Percentiles rank a stretch among this genome's conserved stretches.
phyloP scores from a whole-genome alignment of 441 rosid genomes.

The Eruca vesicaria region DNA sequence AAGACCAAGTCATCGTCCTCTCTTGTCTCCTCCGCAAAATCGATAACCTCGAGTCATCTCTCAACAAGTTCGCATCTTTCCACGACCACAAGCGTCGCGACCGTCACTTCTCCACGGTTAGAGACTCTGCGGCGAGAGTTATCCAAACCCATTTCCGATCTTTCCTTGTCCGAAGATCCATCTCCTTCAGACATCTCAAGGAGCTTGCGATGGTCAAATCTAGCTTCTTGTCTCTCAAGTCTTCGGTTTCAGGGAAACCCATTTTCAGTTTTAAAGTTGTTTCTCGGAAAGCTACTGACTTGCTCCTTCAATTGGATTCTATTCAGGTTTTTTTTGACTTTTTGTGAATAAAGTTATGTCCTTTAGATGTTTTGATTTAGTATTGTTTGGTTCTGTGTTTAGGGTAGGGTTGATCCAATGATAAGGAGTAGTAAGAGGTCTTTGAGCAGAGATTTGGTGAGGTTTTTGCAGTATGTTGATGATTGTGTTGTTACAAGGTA shows the following conservation, averaged over 20 bases:
- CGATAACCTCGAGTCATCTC: slow-evolving; percentile 69
- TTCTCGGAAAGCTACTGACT: slow-evolving; percentile 58
- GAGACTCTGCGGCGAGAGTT: slow-evolving; percentile 81
- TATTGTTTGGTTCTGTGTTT: not conserved
- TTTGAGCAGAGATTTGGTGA: slow-evolving; percentile 60
- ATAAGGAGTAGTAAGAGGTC: slow-evolving; percentile 77
- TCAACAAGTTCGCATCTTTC: slow-evolving; percentile 41
- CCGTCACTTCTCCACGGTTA: slow-evolving; percentile 37
- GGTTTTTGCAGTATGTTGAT: slow-evolving; percentile 64
- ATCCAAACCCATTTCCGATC: slow-evolving; percentile 82
- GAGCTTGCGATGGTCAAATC: slow-evolving; percentile 74
- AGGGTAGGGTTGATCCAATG: slow-evolving; percentile 74
- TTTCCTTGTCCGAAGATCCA: slow-evolving; percentile 76
- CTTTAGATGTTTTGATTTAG: slow-evolving; percentile 2
- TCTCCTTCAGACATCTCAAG: slow-evolving; percentile 73
- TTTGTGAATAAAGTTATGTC: not conserved
- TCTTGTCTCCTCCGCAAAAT: slow-evolving; percentile 72
- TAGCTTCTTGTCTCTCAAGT: slow-evolving; percentile 57
- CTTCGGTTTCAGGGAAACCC: slow-evolving; percentile 51
- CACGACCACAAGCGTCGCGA: slow-evolving; percentile 10
- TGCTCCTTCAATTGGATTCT: slow-evolving; percentile 73
- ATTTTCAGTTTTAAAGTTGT: slow-evolving; percentile 43
- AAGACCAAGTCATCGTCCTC: slow-evolving; percentile 36
- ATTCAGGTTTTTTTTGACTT: slow-evolving; percentile 53
- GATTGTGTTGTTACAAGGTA: slow-evolving; percentile 46